phyloP scores from a whole-genome alignment of 2,329 filamentous ascomycete genomes.

The Fusarium guadeloupense region DNA sequence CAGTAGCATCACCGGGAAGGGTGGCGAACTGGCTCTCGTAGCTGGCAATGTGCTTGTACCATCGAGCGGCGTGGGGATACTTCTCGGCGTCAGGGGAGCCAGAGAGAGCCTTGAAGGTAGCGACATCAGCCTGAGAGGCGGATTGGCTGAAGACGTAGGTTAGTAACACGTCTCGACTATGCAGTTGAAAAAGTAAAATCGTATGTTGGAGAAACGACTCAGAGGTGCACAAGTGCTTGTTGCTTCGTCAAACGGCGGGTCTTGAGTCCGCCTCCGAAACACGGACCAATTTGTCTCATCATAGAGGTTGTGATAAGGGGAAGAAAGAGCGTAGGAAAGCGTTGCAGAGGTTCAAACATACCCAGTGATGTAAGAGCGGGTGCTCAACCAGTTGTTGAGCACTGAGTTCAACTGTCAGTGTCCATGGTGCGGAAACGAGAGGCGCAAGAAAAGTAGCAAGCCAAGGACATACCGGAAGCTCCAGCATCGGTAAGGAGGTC shows the following conservation, averaged over 20 bases:
- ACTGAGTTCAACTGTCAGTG: slow-evolving; percentile 58
- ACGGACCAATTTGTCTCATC: slow-evolving; percentile 95
- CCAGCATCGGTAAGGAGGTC: slow-evolving; percentile 74
- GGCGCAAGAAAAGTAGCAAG: slow-evolving; percentile 40
- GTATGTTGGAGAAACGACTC: slow-evolving; percentile 53
- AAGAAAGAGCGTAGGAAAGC: neutral
- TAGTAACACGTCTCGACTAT: slow-evolving; percentile 24
- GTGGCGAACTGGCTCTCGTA: slow-evolving; percentile 93
- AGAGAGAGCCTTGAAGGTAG: slow-evolving; percentile 89
- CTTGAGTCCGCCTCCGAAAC: slow-evolving; percentile 94
- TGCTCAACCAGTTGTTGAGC: slow-evolving; percentile 77
- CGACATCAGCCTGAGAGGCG: slow-evolving; percentile 95
- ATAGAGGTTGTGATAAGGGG: slow-evolving; percentile 34
- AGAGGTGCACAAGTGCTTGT: slow-evolving; percentile 81
- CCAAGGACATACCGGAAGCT: slow-evolving; percentile 54
- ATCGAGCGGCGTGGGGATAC: slow-evolving; percentile 93
- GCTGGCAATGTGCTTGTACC: slow-evolving; percentile 98
- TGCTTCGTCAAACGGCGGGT: slow-evolving; percentile 83
- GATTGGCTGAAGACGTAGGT: slow-evolving; percentile 54
- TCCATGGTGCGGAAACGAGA: slow-evolving; percentile 41
- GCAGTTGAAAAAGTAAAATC: neutral
- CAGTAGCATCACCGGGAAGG: slow-evolving; percentile 89
- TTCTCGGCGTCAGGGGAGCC: slow-evolving; percentile 80
- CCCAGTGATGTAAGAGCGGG: slow-evolving; percentile 84
- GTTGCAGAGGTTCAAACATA: slow-evolving; percentile 59